Evolutionary conservation across 306 rosid genomes (phyloP).

Genomic region (Medicago ruthenica): DNA sequence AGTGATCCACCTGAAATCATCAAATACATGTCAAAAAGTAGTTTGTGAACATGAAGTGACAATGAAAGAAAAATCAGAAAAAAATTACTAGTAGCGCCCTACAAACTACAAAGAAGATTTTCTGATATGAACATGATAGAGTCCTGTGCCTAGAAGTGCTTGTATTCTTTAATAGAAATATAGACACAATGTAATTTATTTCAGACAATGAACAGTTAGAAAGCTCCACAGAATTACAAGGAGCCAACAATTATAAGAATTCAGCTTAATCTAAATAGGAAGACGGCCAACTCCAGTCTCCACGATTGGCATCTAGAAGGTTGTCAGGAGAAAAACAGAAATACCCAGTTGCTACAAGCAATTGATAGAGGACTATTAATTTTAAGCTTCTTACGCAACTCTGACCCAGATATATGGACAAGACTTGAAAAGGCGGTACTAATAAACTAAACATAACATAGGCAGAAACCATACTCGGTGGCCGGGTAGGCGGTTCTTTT

Average conservation of each 20-base stretch:
- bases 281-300: constrained; percentile 35
- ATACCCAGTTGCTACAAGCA: constrained; percentile 56
- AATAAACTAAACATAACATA: constrained; percentile 31
- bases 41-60: constrained; percentile 28
- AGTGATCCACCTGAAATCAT: constrained; percentile 83
- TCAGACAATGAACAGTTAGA: constrained; percentile 7
- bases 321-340: constrained; percentile 21
- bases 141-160: constrained; percentile 38
- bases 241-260: neutral
- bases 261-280: constrained; percentile 22
- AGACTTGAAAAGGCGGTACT: neutral
- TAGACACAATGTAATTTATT: neutral
- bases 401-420: neutral
- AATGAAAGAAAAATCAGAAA: too few species aligned
- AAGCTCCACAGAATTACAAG: constrained; percentile 21
- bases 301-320: constrained; percentile 24
- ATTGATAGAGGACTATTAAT: constrained; percentile 5
- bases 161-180: constrained; percentile 2
- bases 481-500: constrained; percentile 80
- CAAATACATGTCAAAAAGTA: constrained; percentile 45
- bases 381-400: constrained; percentile 22
- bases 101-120: constrained; percentile 11
- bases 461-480: constrained; percentile 68
- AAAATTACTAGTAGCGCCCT: constrained; percentile 1
- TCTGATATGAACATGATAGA: neutral